Conservation (phyloP, 441 rosid species). For the Pelargonium myrrhifolium region DNA sequence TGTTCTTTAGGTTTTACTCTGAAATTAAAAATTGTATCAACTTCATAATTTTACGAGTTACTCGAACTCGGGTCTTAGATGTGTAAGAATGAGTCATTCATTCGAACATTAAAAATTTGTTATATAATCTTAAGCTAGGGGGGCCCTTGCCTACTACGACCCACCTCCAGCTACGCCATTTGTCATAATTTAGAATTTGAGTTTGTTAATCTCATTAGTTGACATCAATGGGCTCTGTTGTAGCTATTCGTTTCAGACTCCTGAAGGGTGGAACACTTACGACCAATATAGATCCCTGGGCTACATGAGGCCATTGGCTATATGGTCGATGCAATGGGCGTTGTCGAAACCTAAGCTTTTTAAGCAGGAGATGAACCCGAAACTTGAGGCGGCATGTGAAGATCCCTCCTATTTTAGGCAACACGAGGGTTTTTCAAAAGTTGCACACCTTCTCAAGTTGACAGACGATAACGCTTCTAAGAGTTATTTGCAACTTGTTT, state of each 20-base stretch:
- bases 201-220: too few relatives aligned
- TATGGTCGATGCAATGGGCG: constrained; percentile 78
- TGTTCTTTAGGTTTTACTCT: too few relatives aligned
- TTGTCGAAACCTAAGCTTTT: constrained; percentile 36
- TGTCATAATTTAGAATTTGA: too few relatives aligned
- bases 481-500: constrained; percentile 35
- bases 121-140: too few relatives aligned
- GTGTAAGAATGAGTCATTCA: too few relatives aligned
- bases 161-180: too few relatives aligned
- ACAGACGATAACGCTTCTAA: constrained; percentile 32
- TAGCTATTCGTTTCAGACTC: constrained; percentile 61
- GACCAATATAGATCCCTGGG: constrained; percentile 53
- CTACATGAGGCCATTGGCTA: constrained; percentile 68
- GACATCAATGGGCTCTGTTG: constrained; percentile 7
- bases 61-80: too few relatives aligned
- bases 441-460: constrained; percentile 41
- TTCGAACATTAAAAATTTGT: too few relatives aligned
- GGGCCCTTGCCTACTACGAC: too few relatives aligned
- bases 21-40: too few relatives aligned
- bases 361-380: constrained; percentile 24
- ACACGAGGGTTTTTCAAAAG: constrained; percentile 43
- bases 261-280: constrained; percentile 52
- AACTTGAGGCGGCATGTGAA: constrained; percentile 15
- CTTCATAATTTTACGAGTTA: too few relatives aligned
- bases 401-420: constrained; percentile 33